Evolutionary conservation across 768 basidiomycete species (phyloP).

Genomic region (Aureoboletus auriporus): DNA sequence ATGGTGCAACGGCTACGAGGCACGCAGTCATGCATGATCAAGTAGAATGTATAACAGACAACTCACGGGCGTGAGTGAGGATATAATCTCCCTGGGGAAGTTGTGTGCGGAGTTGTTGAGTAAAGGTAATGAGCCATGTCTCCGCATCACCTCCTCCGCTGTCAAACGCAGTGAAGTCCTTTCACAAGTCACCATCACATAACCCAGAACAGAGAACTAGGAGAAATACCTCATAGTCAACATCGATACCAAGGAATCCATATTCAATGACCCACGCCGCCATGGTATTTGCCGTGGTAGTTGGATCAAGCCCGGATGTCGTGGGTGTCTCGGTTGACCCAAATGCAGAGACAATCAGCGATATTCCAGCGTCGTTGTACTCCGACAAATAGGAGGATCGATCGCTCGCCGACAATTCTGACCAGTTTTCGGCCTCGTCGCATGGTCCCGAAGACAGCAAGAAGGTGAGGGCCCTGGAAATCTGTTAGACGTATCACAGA

Average conservation of each 20-base stretch:
- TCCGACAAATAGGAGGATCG: conserved; percentile 41
- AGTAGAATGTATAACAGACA: not conserved
- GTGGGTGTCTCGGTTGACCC: conserved; percentile 43
- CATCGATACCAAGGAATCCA: conserved; percentile 47
- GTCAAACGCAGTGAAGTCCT: conserved; percentile 34
- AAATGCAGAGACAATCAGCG: conserved; percentile 53
- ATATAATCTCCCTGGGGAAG: conserved; percentile 33
- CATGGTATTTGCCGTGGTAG: conserved; percentile 38
- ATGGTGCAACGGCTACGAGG: conserved; percentile 16
- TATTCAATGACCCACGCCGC: conserved; percentile 46
- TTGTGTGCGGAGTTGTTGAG: conserved; percentile 27
- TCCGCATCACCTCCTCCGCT: conserved; percentile 36
- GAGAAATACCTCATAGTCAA: conserved; percentile 44
- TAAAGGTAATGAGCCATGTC: conserved; percentile 32
- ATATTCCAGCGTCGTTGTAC: conserved; percentile 54
- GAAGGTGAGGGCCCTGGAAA: conserved; percentile 38
- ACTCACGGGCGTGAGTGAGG: conserved; percentile 34
- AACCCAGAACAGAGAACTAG: not conserved
- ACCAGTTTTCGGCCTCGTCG: conserved; percentile 47
- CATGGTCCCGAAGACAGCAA: conserved; percentile 36
- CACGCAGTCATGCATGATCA: not conserved
- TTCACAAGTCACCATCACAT: not conserved
- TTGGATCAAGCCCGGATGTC: conserved; percentile 35
- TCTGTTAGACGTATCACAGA: not conserved
- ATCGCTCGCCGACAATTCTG: conserved; percentile 31